Evolutionary conservation across 2,329 filamentous ascomycete genomes (phyloP), one percentile per base, ranked within the genome.

Genomic region (Epichloe uncinata): DNA sequence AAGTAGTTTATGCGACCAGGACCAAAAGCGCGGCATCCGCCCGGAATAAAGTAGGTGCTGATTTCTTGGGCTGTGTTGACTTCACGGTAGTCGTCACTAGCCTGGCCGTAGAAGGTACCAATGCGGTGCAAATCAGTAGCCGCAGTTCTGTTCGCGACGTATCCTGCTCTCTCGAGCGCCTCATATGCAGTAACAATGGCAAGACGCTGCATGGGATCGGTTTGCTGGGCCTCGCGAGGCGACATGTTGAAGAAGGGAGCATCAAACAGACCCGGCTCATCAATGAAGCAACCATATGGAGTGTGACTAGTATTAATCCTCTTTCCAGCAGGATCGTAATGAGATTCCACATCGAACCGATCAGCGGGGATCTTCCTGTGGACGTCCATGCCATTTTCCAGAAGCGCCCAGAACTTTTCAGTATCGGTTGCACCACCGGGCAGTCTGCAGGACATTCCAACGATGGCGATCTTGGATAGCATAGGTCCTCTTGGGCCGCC

Each of bases 51-150:
- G 18, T 45, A 45, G 11, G 37, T 85, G 87, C 64, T 94, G 87
- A 0, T 89, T 95, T 34, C 89, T 89, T 1, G 88, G 95, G 4
- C 89, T 89, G 63, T 95, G 89, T 45, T 45, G 80, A 94, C 88
- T 66, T 95, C 89, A 3, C 43, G 43, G 36, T 45, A 45, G 11
- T 45, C 43, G 18, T 45, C 43, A 22, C 20, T 22, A 22, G 20
- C 20, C 20, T 22, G 4, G 20, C 20, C 20, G 20, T 22, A 22
- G 20, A 22, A 22, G 20, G 20, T 22, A 22, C 20, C 20, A 22
- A 22, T 22, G 20, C 20, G 20, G 20, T 22, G 20, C 20, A 22
- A 22, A 22, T 22, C 20, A 22, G 20, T 22, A 22, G 20, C 20
- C 1, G 20, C 20, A 22, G 20, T 22, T 22, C 20, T 22, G 20